These are phyloP conservation scores for Aspergillus sergii DNA, from an alignment of 2,329 filamentous ascomycete species.

Conservation along the genomic window DNA sequence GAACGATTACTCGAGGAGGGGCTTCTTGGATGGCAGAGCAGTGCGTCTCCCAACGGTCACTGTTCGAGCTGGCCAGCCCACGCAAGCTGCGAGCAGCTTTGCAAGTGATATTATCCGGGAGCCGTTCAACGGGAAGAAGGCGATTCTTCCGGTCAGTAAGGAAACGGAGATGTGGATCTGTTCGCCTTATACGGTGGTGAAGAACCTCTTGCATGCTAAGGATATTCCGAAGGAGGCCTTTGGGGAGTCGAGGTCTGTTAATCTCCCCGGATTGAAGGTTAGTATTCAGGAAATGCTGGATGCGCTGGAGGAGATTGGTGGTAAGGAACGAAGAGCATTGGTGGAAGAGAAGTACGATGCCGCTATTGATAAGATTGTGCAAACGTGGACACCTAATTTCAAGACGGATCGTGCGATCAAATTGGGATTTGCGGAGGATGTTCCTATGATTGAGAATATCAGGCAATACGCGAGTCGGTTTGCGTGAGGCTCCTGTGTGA, in stretches of 20 bases:
- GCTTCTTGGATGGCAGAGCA: conserved; percentile 50
- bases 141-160: conserved; percentile 53
- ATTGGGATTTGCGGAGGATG: conserved; percentile 50
- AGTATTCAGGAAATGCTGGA: conserved; percentile 64
- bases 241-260: conserved; percentile 56
- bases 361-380: conserved; percentile 59
- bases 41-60: conserved; percentile 56
- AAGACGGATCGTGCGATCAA: conserved; percentile 56
- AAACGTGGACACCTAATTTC: conserved; percentile 63
- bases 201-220: conserved; percentile 57
- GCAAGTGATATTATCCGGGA: conserved; percentile 58
- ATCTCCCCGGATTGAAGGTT: conserved; percentile 59
- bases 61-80: conserved; percentile 54
- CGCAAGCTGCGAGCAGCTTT: conserved; percentile 55
- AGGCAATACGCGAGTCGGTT: conserved; percentile 40
- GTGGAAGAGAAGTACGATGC: conserved; percentile 59
- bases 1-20: conserved; percentile 56
- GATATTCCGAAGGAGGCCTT: conserved; percentile 54
- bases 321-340: conserved; percentile 55
- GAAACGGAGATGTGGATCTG: conserved; percentile 61
- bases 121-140: conserved; percentile 54
- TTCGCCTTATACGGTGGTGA: conserved; percentile 56
- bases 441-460: conserved; percentile 45
- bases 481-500: conserved; percentile 19
- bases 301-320: conserved; percentile 58